These are phyloP conservation scores for Pseudozyma hubeiensis DNA, from an alignment of 1,284 basidiomycete species.

Conservation along the genomic window DNA sequence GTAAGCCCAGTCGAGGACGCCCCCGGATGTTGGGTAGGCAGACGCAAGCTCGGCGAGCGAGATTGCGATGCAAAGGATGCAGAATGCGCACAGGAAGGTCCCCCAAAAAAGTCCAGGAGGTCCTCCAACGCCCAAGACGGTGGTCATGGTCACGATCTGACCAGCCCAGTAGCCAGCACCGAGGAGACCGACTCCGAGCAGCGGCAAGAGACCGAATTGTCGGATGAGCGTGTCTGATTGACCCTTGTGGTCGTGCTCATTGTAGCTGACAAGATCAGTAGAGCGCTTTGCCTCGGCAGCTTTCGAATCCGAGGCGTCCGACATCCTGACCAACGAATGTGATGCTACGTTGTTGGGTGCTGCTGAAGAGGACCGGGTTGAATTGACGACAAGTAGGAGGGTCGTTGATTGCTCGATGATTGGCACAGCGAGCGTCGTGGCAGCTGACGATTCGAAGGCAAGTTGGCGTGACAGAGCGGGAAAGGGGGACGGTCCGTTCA, in stretches of 20 bases:
- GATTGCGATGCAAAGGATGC: conserved; percentile 36
- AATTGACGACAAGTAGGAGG: too few relatives aligned
- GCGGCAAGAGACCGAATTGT: conserved; percentile 33
- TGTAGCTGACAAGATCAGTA: conserved; percentile 18
- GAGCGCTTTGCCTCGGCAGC: conserved; percentile 11
- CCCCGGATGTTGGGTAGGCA: conserved; percentile 28
- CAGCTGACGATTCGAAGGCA: too few relatives aligned
- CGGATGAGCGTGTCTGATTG: conserved; percentile 22
- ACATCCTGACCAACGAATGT: conserved; percentile 6
- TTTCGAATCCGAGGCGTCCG: conserved; percentile 19
- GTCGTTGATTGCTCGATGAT: too few relatives aligned
- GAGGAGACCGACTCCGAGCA: conserved; percentile 32
- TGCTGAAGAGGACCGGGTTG: too few relatives aligned
- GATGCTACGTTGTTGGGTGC: too few relatives aligned
- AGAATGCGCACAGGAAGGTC: conserved; percentile 25
- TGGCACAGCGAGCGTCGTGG: too few relatives aligned
- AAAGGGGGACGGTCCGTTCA: too few relatives aligned
- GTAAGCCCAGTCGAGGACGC: conserved; percentile 37
- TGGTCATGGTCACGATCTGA: conserved; percentile 39
- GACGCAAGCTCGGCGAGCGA: conserved; percentile 39
- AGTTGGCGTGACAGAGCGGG: too few relatives aligned
- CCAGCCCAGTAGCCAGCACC: conserved; percentile 39
- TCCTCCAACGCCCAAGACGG: conserved; percentile 29
- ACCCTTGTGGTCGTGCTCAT: conserved; percentile 11
- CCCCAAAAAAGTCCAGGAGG: conserved; percentile 38